Base-by-base conservation (phyloP, 2,329 filamentous ascomycete species). In the Paramyrothecium roridum region DNA sequence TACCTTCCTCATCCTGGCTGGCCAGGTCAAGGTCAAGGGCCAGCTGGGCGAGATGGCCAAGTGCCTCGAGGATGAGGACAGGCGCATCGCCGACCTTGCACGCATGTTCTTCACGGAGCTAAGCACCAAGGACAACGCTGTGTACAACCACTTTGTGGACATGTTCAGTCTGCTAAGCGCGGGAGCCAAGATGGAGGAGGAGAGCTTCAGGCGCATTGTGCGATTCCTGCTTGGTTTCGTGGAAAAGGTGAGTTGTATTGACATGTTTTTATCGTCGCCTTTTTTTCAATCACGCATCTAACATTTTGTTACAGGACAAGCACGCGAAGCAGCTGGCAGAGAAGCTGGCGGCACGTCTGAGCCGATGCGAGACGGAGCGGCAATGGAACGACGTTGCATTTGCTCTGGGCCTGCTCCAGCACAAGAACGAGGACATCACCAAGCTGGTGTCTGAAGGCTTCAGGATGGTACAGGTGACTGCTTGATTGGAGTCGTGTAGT, bases 31-130 rank as follows among this genome's bases (percentile, higher is more conserved):
- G 80, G 95, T 99, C 73, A 99, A 99, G 80, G 95, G 95, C 23
- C 95, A 99, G 73, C 79, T 99, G 12, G 95, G 95, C 50, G 93
- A 98, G 77, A 99, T 99, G 95, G 95, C 95, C 55, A 99, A 99
- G 76, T 99, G 95, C 63, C 82, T 99, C 30, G 95, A 99, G 73
- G 95, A 99, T 67, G 86, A 87, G n/a, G 96, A 99, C 68, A 92
- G 93, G 73, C 85, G 90, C 58, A 96, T 98, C 59, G 90, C 93
- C 1, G 95, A 99, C 68, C 82, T 99, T 67, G 91, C 92, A 16
- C 83, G 91, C 56, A 98, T 98, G 93, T 99, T 99, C 84, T 99
- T 99, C 73, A 93, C 91, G 0, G 95, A 99, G 73, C 82, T 99
- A 54, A 92, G 93, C 58, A 96, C 92, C 63, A 99, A 99, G 78